Conservation (phyloP, 257 asterid genomes). For the Solanum etuberosum region DNA sequence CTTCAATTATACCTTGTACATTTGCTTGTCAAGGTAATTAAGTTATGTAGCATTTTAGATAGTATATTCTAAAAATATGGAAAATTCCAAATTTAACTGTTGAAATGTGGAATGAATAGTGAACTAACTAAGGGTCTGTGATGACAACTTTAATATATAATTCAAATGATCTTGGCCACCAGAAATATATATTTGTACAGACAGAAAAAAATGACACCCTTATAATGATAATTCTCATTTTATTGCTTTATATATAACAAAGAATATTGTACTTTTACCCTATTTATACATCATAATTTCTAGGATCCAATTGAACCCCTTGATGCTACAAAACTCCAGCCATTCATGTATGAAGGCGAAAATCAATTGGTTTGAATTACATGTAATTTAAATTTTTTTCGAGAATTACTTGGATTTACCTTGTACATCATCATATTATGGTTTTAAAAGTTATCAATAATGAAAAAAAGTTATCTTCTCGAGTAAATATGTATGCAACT, state of each 20-base stretch:
- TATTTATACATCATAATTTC: background rate
- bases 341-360: fast-evolving
- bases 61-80: background rate
- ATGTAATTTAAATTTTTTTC: fast-evolving
- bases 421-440: background rate
- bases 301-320: background rate
- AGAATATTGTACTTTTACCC: background rate
- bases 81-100: background rate
- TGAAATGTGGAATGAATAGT: background rate
- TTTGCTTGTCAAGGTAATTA: background rate
- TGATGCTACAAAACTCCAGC: background rate
- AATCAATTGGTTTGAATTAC: background rate
- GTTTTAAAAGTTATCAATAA: background rate
- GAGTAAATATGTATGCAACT: background rate
- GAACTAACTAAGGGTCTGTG: background rate
- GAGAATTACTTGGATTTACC: background rate
- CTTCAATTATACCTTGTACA: background rate
- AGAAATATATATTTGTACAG: too few species aligned
- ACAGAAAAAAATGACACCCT: background rate
- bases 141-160: background rate
- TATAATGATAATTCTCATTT: background rate
- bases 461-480: background rate
- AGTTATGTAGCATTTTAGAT: background rate
- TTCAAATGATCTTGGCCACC: background rate
- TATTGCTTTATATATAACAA: background rate